Evolutionary conservation across 805 yeast genomes (phyloP), one percentile per base, ranked within the genome.

Genomic region (Saturnispora diversa): DNA sequence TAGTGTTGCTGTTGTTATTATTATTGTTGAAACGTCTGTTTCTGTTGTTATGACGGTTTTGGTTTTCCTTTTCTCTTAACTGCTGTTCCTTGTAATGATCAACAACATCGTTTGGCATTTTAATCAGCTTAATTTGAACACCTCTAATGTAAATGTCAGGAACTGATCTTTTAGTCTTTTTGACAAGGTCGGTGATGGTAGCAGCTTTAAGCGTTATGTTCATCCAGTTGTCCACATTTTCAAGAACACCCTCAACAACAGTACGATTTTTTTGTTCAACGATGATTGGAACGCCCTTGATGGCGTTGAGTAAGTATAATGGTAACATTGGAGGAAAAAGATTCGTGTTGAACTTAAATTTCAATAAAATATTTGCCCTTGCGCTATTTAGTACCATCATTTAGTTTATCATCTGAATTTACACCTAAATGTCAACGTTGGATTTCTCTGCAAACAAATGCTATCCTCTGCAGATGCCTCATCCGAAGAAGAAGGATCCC

Each of bases 161-260:
- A 34, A 82, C 62, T 54, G 80, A 78, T 31, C 31, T 35, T 7
- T 22, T 19, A 21, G 21, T 35, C 10, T 23, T 17, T 39, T 70
- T 59, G 58, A 74, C 83, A 40, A 66, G 67, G 48, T 73, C 77
- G 12, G 79, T 72, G 55, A 79, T 83, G 35, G 78, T 74, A 12
- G 81, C 97, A 47, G 87, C 79, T 25, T 70, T 70, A 40, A 92
- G 68, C 2, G 95, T 84, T 49, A 92, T 68, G 60, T 92, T 92
- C 99, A 92, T 92, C 87, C 94, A 84, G 29, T 85, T 79, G 59
- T 92, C 99, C 52, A 95, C 86, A 55, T 84, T 83, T 42, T 77
- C 75, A 44, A 92, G 68, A 42, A 73, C 74, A 37, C 99, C 99
- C 54, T 81, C 82, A 37, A 88, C 68, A 8, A 90, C 79, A 54